These are phyloP conservation scores for Hypoxylon crocopeplum DNA, from an alignment of 495 filamentous ascomycete genomes.

Conservation along the genomic window DNA sequence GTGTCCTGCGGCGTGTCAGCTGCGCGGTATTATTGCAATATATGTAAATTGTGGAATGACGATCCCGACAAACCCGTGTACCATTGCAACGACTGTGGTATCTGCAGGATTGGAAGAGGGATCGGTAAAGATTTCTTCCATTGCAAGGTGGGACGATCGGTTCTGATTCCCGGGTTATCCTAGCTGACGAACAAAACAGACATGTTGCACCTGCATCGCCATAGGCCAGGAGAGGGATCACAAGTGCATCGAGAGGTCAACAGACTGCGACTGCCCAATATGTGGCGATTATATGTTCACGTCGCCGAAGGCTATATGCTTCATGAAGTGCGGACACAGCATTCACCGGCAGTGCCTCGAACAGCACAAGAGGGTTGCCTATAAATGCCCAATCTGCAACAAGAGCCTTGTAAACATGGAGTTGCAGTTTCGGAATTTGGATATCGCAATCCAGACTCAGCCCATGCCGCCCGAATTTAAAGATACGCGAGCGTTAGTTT, in stretches of 20 bases:
- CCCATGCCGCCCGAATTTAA: conserved; percentile 89
- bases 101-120: conserved; percentile 89
- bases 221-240: conserved; percentile 79
- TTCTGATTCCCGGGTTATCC: background rate
- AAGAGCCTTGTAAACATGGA: conserved; percentile 97
- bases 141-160: conserved; percentile 75
- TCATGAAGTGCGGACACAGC: conserved; percentile 95
- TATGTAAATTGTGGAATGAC: conserved; percentile 98
- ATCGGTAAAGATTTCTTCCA: conserved; percentile 97
- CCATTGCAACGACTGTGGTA: conserved; percentile 95
- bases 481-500: conserved; percentile 79
- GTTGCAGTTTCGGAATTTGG: conserved; percentile 86
- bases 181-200: conserved; percentile 56
- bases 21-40: conserved; percentile 92
- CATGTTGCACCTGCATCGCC: conserved; percentile 88
- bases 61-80: conserved; percentile 91
- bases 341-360: conserved; percentile 89
- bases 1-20: conserved; percentile 74
- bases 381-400: conserved; percentile 94
- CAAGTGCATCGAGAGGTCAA: conserved; percentile 92
- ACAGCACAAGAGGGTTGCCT: conserved; percentile 83
- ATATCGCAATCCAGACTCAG: conserved; percentile 82
- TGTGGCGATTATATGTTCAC: conserved; percentile 97
- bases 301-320: conserved; percentile 86
- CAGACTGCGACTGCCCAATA: conserved; percentile 97